Percentiles rank a stretch among this genome's conserved stretches.
phyloP scores from a whole-genome alignment of 2,329 filamentous ascomycete genomes.

The Cladosporium oxysporum region DNA sequence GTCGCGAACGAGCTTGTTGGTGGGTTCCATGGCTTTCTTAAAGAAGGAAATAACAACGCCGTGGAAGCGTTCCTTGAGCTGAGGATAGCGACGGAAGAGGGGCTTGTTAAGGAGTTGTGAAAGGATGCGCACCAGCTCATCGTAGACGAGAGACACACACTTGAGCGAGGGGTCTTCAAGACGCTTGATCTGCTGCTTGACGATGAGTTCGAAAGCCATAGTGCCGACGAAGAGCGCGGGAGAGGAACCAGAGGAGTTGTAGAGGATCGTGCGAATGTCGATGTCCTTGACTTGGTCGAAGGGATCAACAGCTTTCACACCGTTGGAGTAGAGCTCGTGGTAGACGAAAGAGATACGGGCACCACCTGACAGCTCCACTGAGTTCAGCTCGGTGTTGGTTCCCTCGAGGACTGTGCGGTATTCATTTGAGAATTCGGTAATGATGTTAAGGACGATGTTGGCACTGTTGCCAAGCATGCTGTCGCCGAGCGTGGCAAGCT shows the following conservation, averaged over 20 bases:
- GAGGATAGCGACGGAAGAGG: conserved; percentile 89
- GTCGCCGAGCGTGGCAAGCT: conserved; percentile 81
- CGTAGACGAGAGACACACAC: conserved; percentile 95
- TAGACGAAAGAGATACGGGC: conserved; percentile 99
- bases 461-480: conserved; percentile 94
- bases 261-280: conserved; percentile 93
- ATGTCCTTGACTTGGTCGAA: conserved; percentile 97
- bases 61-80: conserved; percentile 95
- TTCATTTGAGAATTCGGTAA: conserved; percentile 97
- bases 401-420: conserved; percentile 95
- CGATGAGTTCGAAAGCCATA: conserved; percentile 96
- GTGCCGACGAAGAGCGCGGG: conserved; percentile 96
- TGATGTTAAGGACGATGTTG: conserved; percentile 97
- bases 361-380: conserved; percentile 89
- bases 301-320: conserved; percentile 94
- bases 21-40: conserved; percentile 97
- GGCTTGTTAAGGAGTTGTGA: conserved; percentile 85
- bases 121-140: conserved; percentile 94
- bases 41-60: conserved; percentile 89
- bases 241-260: conserved; percentile 98
- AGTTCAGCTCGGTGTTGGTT: conserved; percentile 94
- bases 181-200: conserved; percentile 97
- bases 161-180: conserved; percentile 95
- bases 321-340: conserved; percentile 96
- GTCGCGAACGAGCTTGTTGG: conserved; percentile 93